These are phyloP conservation scores for Penstemon eatonii DNA, from an alignment of 257 asterid species.

Conservation along the genomic window DNA sequence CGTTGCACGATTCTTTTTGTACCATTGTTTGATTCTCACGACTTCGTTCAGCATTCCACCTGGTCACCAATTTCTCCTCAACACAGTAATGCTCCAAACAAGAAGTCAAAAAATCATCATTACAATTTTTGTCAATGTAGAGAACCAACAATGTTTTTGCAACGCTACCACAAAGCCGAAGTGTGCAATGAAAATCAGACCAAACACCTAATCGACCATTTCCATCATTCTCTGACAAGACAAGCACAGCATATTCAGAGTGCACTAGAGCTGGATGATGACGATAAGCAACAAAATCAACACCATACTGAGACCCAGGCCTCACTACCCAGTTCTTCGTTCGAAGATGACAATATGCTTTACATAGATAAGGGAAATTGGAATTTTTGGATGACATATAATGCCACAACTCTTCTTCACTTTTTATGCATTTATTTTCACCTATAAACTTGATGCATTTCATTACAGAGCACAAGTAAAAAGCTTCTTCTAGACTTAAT, in stretches of 20 bases:
- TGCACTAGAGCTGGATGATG: conserved; percentile 87
- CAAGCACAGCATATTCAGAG: conserved; percentile 80
- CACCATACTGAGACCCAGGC: conserved; percentile 70
- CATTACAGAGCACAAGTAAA: conserved; percentile 49
- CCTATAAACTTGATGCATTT: conserved; percentile 60
- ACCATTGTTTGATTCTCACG: conserved; percentile 38
- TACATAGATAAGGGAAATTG: conserved; percentile 41
- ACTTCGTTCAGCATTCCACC: conserved; percentile 70
- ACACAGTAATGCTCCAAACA: conserved; percentile 43
- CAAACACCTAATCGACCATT: conserved; percentile 66
- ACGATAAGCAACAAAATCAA: conserved; percentile 76
- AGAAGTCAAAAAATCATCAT: conserved; percentile 22
- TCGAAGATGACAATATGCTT: conserved; percentile 77
- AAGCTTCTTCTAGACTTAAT: conserved; percentile 68
- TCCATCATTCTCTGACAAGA: conserved; percentile 32
- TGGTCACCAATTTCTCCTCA: conserved; percentile 61
- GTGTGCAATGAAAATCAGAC: conserved; percentile 83
- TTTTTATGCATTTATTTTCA: conserved; percentile 32
- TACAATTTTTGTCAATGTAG: conserved; percentile 31
- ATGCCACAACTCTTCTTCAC: conserved; percentile 52
- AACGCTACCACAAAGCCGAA: conserved; percentile 83
- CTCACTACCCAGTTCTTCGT: conserved; percentile 79
- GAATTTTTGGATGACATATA: conserved; percentile 40
- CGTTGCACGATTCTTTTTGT: conserved; percentile 14
- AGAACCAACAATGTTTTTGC: conserved; percentile 73